Evolutionary conservation across 1,139 yeast species (phyloP), one percentile per base, ranked within the genome.

Genomic region (Kazachstania sp.): DNA sequence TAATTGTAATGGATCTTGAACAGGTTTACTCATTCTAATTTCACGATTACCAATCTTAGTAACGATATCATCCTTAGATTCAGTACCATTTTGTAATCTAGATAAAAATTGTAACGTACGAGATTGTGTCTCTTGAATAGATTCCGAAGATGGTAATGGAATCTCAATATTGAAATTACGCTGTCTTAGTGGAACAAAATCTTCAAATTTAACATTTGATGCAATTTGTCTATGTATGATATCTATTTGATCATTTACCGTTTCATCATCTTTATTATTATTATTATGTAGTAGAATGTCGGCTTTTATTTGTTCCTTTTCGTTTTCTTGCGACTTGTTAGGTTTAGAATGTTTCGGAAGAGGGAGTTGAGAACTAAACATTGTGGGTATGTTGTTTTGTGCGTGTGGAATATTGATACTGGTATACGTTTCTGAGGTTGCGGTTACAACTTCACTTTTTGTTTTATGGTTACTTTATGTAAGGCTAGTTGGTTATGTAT

Each of bases 1-100:
- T 0, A 97, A 97, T 32, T 86, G 79, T 75, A 90, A 75, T 0
- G 97, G 98, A 67, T 92, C 98, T 45, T 77, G 75, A 49, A 79
- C 77, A 46, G 69, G 71, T 46, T 81, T 84, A 1, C 77, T 79
- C 42, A 83, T 74, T 53, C 77, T 77, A 37, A 52, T 41, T 11
- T 23, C 40, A 26, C 46, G 46, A 6, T 46, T 46, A 32, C 45
- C 40, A n/a, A 41, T 39, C 26, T 67, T 60, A 40, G 66, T 71
- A 13, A 72, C 65, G 0, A 82, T 75, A 1, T 77, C 77, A 50
- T 77, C 76, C 43, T 75, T 65, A 4, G 76, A 68, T 54, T 69
- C 16, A 7, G 37, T 3, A 16, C 32, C 76, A 2, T 71, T 4
- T 38, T 38, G 41, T 38, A 38, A 30, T 26, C 19, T 16, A n/a